Base-by-base conservation (phyloP, 1,284 basidiomycete genomes). In the Agaricales sp. region DNA sequence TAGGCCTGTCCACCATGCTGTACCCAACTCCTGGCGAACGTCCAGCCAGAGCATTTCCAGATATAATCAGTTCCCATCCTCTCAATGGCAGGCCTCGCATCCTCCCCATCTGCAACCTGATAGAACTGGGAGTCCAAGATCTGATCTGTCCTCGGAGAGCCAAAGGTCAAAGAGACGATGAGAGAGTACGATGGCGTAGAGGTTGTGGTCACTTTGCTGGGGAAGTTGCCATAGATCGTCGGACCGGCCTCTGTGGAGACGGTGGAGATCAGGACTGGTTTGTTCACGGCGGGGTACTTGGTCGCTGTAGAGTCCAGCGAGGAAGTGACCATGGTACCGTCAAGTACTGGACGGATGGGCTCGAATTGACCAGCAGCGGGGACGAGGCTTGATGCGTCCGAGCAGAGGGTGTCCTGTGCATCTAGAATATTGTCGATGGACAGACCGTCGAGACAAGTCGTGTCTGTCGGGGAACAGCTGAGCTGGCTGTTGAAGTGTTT, bases 11-110 rank as follows among this genome's bases (percentile, higher is more conserved):
- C 86, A 12, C 87, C 86, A 44, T 72, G 61, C 20, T 63, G 57
- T 1, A 76, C 77, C 82, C 83, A 90, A 52, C 67, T 71, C 22
- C 77, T 67, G 0, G 82, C 79, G 48, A 87, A 80, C 4, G 78
- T 78, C 78, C 83, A 85, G 25, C 70, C 70, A 11, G 86, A 66
- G 63, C 87, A 90, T 55, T 73, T 75, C 78, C 79, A 87, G 13
- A 80, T 56, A 51, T 78, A 74, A 61, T 91, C 87, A 1, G 86
- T 88, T 23, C 77, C 79, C 11, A 89, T 61, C 22, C 60, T 54
- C 58, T 84, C 71, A 23, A 90, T 66, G 49, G 75, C 73, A 13
- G 67, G 61, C 25, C 87, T 73, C 25, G 67, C 70, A 59, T 85
- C 81, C 45, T 61, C 53, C 13, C 65, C 67, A 41, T 63, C 61